phyloP scores from a whole-genome alignment of 2,329 filamentous ascomycete genomes.

The Fusarium cicatricum region DNA sequence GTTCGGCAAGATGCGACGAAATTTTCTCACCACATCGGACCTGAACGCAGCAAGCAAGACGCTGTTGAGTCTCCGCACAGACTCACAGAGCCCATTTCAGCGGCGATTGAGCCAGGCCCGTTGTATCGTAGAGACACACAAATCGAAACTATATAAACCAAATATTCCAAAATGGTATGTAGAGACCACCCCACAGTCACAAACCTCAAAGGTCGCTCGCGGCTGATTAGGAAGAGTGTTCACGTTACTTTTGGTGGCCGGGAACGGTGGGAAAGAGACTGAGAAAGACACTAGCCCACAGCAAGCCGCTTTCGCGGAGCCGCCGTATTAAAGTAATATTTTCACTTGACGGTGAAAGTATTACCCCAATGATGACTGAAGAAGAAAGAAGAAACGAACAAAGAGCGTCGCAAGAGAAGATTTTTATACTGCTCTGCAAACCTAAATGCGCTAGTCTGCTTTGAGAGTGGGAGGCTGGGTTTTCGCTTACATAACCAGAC shows the following conservation, averaged over 20 bases:
- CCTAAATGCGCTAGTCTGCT: conserved; percentile 1
- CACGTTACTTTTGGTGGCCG: conserved; percentile 59
- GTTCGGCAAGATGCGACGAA: too few species aligned
- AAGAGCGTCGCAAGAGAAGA: not conserved
- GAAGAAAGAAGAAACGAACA: not conserved
- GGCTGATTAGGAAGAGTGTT: conserved; percentile 59
- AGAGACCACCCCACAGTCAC: conserved; percentile 62
- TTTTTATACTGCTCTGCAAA: conserved; percentile 1
- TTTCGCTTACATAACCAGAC: not conserved
- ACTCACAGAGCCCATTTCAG: too few species aligned
- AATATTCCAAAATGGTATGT: conserved; percentile 45
- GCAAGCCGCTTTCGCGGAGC: conserved; percentile 64
- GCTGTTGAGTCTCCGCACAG: too few species aligned
- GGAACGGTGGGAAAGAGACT: conserved; percentile 65
- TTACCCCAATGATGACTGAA: conserved; percentile 24
- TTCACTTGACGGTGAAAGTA: conserved; percentile 36
- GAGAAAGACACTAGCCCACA: conserved; percentile 58
- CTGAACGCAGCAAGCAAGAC: too few species aligned
- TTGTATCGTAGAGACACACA: too few species aligned
- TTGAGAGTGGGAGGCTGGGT: not conserved
- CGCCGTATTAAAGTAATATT: conserved; percentile 57
- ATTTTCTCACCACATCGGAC: too few species aligned
- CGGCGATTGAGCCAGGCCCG: too few species aligned
- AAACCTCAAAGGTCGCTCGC: conserved; percentile 50
- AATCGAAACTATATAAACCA: not conserved